Evolutionary conservation across 2,329 filamentous ascomycete genomes (phyloP), one percentile per base, ranked within the genome.

Genomic region (Alternaria sp.): DNA sequence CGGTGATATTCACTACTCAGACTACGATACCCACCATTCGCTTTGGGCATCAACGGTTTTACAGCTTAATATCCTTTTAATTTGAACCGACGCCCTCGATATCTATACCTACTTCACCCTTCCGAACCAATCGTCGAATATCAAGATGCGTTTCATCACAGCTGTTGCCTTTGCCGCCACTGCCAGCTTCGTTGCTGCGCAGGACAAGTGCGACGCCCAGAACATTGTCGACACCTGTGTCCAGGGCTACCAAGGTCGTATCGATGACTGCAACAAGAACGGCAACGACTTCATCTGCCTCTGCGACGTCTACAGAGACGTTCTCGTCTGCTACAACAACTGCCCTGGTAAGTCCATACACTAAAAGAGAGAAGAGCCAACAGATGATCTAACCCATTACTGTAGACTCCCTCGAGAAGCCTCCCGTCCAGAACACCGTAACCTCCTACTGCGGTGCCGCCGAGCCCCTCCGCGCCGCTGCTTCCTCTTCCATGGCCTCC

Each of bases 261-360:
- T 86, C 71, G 66, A 80, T 18, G 70, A 68, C 49, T 87, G 86
- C 78, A 69, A 65, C 47, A 60, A 30, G 55, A 72, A 70, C 23
- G 58, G 71, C 44, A 84, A 84, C 66, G 85, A 87, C 78, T 87
- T 82, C 79, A 78, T 81, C 70, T 90, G 88, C 79, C 81, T 89
- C 28, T 90, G 88, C 79, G 80, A 83, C 54, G 83, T 86, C 69
- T 87, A 85, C 76, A 84, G 75, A 41, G 82, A 86, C 57, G 80
- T 87, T 37, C 69, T 86, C 67, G 86, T 83, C 30, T 90, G 88
- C 85, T 90, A 88, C 82, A 86, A 86, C 82, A 88, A 88, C 82
- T 90, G 89, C 81, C 87, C 88, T 56, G 49, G 49, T 53, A 25
- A 23, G 30, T 41, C n/a, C 4, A 18, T 6, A 2, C 5, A 18